Evolutionary conservation across 345 rosid species (phyloP), one percentile per base, ranked within the genome.

Genomic region (Pugionium cornutum): DNA sequence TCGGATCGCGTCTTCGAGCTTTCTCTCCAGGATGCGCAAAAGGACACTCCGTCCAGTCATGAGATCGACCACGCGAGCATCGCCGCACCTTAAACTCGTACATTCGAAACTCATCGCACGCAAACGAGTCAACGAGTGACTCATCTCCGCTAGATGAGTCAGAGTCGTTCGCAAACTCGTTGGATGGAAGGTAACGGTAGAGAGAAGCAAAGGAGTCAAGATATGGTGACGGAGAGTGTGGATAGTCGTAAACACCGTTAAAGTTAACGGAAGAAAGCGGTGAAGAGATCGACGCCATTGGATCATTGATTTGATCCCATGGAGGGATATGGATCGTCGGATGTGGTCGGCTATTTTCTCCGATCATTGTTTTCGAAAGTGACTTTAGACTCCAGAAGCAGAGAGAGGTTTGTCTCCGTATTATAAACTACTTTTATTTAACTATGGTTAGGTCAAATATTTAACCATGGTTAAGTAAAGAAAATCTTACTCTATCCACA

Each of bases 21-120:
- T 86, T 86, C 70, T 86, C 92, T 0, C 89, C 89, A 0, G 84
- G 87, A 51, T 84, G 89, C 0, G 83, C 92, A 67, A 77, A 86
- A 4, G 92, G 92, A 31, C 92, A 86, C 72, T 84, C 89, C 0
- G 89, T 83, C 92, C 89, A 87, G 72, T 87, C 94, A 58, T 87
- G 94, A 6, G 89, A 81, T 71, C 86, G 43, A 1, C 82, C 83
- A 9, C 89, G 81, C 0, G 82, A 67, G 56, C 94, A 87, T 37
- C 80, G 71, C 32, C 83, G 68, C 4, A 87, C 81, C 39, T 87
- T 87, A 71, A 84, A 87, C 55, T 76, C 87, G 70, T 84, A 87
- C 77, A 87, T 84, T 50, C 82, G 84, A 57, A 87, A 86, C 52
- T 82, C 78, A 28, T 86, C 92, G 70, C 89, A 86, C 1, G 85